phyloP scores from a whole-genome alignment of 176 grass and related monocot species.

The Alloteropsis semialata region DNA sequence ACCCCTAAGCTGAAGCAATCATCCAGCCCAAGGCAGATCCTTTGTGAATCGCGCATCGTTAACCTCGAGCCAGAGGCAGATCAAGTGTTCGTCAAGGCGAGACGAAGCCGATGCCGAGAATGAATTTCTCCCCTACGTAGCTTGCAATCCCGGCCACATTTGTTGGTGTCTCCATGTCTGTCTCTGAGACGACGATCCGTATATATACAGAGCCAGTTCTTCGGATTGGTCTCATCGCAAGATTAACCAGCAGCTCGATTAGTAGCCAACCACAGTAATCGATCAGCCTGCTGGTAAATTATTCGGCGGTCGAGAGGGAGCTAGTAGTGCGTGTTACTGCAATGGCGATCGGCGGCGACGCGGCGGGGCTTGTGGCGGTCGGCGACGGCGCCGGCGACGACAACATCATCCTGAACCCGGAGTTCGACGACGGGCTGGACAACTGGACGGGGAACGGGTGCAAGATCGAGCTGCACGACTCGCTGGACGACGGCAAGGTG shows the following conservation, averaged over 20 bases:
- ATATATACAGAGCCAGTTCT: conserved; percentile 40
- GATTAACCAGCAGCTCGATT: conserved; percentile 23
- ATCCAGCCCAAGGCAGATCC: conserved; percentile 43
- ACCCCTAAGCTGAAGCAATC: conserved; percentile 72
- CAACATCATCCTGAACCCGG: conserved; percentile 88
- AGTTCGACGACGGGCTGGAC: conserved; percentile 77
- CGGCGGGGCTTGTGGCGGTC: not conserved
- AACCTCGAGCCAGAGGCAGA: not conserved
- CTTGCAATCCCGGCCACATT: conserved; percentile 61
- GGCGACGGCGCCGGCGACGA: conserved; percentile 41
- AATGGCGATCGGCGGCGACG: conserved; percentile 29
- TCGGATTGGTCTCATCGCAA: conserved; percentile 23
- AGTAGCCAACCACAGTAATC: not conserved
- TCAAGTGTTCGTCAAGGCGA: conserved; percentile 40
- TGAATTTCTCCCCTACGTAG: conserved; percentile 28
- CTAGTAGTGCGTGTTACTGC: too few relatives aligned
- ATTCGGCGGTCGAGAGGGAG: not conserved
- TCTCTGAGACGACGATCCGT: conserved; percentile 3
- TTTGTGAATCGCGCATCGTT: not conserved
- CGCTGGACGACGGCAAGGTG: conserved; percentile 73
- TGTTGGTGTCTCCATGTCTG: conserved; percentile 23
- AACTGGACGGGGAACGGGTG: conserved; percentile 79
- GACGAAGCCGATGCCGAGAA: not conserved
- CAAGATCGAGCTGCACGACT: conserved; percentile 72
- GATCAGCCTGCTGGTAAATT: not conserved